Base-by-base conservation (phyloP, 495 filamentous ascomycete species). In the Rhypophila decipiens region DNA sequence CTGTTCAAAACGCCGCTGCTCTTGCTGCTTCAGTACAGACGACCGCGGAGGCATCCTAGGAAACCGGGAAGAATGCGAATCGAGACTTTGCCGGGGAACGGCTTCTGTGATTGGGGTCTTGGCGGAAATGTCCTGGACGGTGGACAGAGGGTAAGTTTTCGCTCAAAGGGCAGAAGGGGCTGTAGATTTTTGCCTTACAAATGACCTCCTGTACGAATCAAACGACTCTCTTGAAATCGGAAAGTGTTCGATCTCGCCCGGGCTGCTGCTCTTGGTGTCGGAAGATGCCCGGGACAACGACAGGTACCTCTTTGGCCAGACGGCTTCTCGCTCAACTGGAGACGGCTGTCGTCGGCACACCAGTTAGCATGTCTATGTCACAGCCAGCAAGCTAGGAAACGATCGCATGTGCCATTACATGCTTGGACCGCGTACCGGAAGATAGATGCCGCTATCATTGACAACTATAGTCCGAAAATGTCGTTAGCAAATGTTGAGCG, bases 151-250 rank as follows among this genome's bases (percentile, higher is more conserved):
- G 5, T 23, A 24, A 4, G 18, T 17, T 29, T 39, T 10, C 20
- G 23, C 12, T 20, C 8, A 13, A 33, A 13, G 29, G 24, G 40
- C 7, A 13, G 29, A 8, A 33, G 29, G 8, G 29, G 8, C 29
- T 7, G 8, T 7, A 7, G 8, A 33, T 33, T 7, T 13, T 8
- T 33, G 29, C 29, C 85, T 46, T 77, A 95, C 90, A 71, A 98
- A 98, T 48, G 93, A 96, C 51, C 93, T 83, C 42, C 93, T 79
- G 64, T 98, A 98, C 22, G 91, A 96, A 63, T 98, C 93, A 65
- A 97, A 98, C 8, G 90, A 96, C 68, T 98, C 93, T 55, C 93
- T 83, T 24, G 93, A 96, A 67, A 98, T 98, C 43, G 85, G 88
- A 67, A 98, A 98, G 19, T 87, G 90, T 58, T 97, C 93, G 59